A percentile compares a stretch with the other conserved stretches of the same genome.
These are phyloP conservation scores for Nicotiana paniculata DNA, from an alignment of 257 asterid genomes.

Conservation along the genomic window DNA sequence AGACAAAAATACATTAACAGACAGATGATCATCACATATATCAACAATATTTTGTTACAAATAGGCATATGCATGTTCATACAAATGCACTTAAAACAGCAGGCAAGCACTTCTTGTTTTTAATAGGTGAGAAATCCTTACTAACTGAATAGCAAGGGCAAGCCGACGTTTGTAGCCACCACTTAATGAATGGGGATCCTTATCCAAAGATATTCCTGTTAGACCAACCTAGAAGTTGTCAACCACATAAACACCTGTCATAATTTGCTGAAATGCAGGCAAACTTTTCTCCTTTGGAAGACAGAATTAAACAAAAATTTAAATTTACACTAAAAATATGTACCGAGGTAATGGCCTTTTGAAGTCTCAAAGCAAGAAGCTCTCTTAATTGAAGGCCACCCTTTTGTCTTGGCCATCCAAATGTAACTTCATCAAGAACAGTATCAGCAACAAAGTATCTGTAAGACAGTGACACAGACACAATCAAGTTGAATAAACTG, in stretches of 20 bases:
- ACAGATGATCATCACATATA: slow-evolving; percentile 15
- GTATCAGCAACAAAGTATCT: slow-evolving; percentile 90
- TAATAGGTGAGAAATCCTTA: slow-evolving; percentile 30
- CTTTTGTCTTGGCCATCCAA: slow-evolving; percentile 92
- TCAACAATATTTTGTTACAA: not conserved
- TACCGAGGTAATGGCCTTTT: slow-evolving; percentile 82
- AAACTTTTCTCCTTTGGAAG: not conserved
- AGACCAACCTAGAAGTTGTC: slow-evolving; percentile 53
- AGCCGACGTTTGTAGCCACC: slow-evolving; percentile 97
- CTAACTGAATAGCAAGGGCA: slow-evolving; percentile 89
- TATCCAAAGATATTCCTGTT: slow-evolving; percentile 62
- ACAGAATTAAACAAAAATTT: not conserved
- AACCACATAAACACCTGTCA: slow-evolving; percentile 1
- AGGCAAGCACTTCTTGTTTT: not conserved
- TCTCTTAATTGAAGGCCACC: slow-evolving; percentile 73
- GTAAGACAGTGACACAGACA: slow-evolving; percentile 8
- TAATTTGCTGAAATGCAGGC: not conserved
- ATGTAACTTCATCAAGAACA: slow-evolving; percentile 80
- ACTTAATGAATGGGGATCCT: slow-evolving; percentile 83
- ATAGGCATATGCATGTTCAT: not conserved
- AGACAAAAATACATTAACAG: slow-evolving; percentile 16
- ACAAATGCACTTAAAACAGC: not conserved
- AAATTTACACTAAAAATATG: not conserved
- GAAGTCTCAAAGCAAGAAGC: slow-evolving; percentile 78
- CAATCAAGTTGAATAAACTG: slow-evolving; percentile 18